Conservation (phyloP, 2,329 filamentous ascomycete genomes). For the Colletotrichum lentis region DNA sequence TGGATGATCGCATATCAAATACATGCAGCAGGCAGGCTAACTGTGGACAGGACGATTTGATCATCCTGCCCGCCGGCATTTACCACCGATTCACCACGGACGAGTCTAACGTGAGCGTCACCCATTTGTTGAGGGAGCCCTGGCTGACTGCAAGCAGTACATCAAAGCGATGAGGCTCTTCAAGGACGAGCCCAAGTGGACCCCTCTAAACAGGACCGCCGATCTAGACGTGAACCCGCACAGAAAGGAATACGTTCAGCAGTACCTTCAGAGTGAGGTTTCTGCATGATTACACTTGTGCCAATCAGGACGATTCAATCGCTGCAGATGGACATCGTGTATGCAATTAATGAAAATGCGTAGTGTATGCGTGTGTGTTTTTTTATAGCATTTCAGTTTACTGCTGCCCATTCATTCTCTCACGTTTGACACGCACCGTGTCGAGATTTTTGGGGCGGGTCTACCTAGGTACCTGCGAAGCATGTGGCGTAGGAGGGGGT, state of each 20-base stretch:
- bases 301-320: too few relatives aligned
- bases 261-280: slow-evolving; percentile 46
- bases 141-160: slow-evolving; percentile 66
- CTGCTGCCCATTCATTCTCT: too few relatives aligned
- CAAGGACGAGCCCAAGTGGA: slow-evolving; percentile 99
- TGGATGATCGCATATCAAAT: slow-evolving; percentile 41
- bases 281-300: slow-evolving; percentile 4
- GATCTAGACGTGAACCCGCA: slow-evolving; percentile 82
- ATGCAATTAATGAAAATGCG: not conserved
- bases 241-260: slow-evolving; percentile 77
- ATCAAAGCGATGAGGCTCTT: slow-evolving; percentile 96
- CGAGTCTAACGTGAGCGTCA: slow-evolving; percentile 78
- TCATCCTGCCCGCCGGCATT: slow-evolving; percentile 93
- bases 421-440: not conserved
- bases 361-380: too few relatives aligned
- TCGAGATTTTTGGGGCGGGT: not conserved
- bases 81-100: slow-evolving; percentile 98
- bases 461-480: too few relatives aligned
- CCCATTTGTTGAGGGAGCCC: not conserved
- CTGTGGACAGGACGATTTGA: slow-evolving; percentile 72
- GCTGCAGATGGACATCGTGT: not conserved
- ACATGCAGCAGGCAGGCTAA: not conserved
- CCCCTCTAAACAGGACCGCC: slow-evolving; percentile 80
- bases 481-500: not conserved
- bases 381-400: not conserved